Evolutionary conservation across 2,329 filamentous ascomycete species (phyloP), one percentile per base, ranked within the genome.

Genomic region (Alternaria arbusti): DNA sequence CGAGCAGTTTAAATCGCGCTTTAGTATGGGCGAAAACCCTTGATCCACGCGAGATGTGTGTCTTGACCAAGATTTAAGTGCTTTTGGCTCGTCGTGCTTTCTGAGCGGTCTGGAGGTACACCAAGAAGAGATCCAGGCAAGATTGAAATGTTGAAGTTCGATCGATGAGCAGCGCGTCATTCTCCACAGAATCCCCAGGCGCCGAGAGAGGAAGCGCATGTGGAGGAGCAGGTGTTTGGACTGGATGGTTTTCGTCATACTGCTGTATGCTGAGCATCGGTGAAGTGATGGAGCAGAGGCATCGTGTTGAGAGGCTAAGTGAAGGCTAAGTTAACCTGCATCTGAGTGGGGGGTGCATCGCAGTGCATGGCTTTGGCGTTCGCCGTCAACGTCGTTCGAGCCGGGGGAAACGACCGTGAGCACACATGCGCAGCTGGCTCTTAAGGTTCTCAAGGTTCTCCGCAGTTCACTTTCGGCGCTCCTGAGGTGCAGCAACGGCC

Each of bases 291-390:
- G 49, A 26, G 61, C 47, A 55, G 22, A 32, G 57, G 43, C 51
- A 43, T 72, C 67, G 70, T 73, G 72, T 74, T 74, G 72, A 74
- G 72, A 62, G 63, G 63, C 72, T 74, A 73, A 61, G 58, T 36
- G 51, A 56, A 49, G 59, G 51, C 71, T 71, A 72, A 66, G 36
- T 30, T n/a, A 60, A 64, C 57, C 58, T 62, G 69, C 68, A 71
- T 36, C 32, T 22, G 45, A 40, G 59, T 54, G 54, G 57, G 22
- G 56, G 17, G 32, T 46, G 49, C 28, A 32, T 50, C 17, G 58
- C 44, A 28, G 13, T 46, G 50, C 57, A 59, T 54, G 50, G 43
- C n/a, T 45, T 17, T 22, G 17, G 47, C 32, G 26, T 45, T 12
- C 26, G 15, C 26, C 25, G 56, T 23, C 46, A 28, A 32, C 15